Percentiles rank a stretch among this genome's conserved stretches.
These are phyloP conservation scores for Plasmodium malariae DNA, from an alignment of 169 alveolate species.

Conservation along the genomic window DNA sequence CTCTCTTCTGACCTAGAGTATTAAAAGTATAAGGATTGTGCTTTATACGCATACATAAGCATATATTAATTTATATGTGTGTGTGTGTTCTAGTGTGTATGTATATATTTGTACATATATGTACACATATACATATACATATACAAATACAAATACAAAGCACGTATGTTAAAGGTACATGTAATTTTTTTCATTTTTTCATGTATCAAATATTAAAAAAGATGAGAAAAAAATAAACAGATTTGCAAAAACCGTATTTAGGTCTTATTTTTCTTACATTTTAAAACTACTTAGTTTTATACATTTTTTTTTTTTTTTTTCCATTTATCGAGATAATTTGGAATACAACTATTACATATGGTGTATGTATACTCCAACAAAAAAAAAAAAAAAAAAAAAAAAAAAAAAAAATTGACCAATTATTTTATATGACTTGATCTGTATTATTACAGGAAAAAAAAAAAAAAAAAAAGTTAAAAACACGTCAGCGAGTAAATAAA, in stretches of 20 bases:
- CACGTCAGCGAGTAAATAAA: slow-evolving; percentile 19
- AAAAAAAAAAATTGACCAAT: slow-evolving; percentile 36
- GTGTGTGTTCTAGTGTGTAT: neutral
- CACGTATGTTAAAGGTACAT: neutral
- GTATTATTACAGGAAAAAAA: slow-evolving; percentile 25
- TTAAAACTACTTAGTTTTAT: neutral
- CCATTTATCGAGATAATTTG: neutral
- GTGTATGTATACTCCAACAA: neutral
- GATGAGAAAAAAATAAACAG: neutral
- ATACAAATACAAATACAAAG: no score
- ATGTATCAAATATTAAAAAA: neutral
- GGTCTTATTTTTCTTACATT: neutral
- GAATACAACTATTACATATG: no score
- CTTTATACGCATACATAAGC: neutral
- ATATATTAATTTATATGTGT: neutral
- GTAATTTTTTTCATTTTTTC: neutral
- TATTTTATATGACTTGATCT: slow-evolving; percentile 58
- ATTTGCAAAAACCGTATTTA: neutral
- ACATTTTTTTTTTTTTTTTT: slow-evolving; percentile 6
- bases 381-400: slow-evolving; percentile 40
- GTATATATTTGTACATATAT: no score
- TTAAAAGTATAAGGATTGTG: neutral
- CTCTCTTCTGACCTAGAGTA: neutral
- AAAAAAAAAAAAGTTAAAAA: slow-evolving; percentile 17
- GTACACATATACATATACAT: no score